These are phyloP conservation scores for Wallacemonas rigidus DNA, from an alignment of 208 protist genomes.

Conservation along the genomic window DNA sequence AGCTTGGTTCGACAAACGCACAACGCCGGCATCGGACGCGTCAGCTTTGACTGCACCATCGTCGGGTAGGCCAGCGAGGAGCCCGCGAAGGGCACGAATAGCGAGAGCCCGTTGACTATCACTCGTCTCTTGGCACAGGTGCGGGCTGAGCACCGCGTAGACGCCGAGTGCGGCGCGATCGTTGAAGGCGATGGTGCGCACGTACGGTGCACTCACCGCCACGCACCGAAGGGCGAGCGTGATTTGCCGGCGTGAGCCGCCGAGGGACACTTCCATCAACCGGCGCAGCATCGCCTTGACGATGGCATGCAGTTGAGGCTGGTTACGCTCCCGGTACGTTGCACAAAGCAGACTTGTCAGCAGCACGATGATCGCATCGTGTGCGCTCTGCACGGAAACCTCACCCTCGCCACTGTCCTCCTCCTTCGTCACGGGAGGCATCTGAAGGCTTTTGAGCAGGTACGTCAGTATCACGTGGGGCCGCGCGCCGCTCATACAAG, in stretches of 20 bases:
- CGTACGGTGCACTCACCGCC: conserved; percentile 63
- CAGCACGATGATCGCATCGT: conserved; percentile 39
- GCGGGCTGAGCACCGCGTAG: conserved; percentile 33
- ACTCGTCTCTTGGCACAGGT: conserved; percentile 29
- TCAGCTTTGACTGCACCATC: neutral
- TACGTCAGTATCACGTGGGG: conserved; percentile 44
- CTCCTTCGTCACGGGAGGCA: conserved; percentile 19
- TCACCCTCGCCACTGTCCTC: neutral
- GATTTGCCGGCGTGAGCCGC: conserved; percentile 15
- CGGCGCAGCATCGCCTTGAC: conserved; percentile 28
- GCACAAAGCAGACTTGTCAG: conserved; percentile 33
- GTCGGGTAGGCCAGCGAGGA: conserved; percentile 52
- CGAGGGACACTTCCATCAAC: conserved; percentile 17
- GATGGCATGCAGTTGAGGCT: conserved; percentile 64
- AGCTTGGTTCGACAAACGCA: neutral
- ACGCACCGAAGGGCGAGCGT: conserved; percentile 37
- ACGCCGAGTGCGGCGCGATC: conserved; percentile 50
- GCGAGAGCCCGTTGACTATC: conserved; percentile 42
- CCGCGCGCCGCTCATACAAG: conserved; percentile 58
- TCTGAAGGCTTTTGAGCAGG: conserved; percentile 26
- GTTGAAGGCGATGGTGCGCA: conserved; percentile 61
- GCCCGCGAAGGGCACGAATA: conserved; percentile 44
- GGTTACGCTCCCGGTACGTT: conserved; percentile 57
- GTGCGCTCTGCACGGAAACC: conserved; percentile 20
- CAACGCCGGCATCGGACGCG: neutral